Base-by-base conservation (phyloP, 2,329 filamentous ascomycete species). In the Pyrenochaeta sp. region DNA sequence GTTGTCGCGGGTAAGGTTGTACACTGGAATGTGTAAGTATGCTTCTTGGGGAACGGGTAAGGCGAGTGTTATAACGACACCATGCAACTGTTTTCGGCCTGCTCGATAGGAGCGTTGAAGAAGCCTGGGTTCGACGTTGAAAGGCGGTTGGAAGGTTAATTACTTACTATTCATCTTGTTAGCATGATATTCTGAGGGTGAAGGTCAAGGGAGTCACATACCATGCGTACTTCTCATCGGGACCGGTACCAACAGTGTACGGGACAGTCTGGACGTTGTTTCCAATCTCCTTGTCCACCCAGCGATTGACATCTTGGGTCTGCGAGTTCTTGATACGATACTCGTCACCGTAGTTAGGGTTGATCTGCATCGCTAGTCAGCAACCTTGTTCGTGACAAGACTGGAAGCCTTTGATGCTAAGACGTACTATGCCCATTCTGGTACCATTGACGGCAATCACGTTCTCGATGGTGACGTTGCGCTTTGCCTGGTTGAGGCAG, bases 191-290 rank as follows among this genome's bases (percentile, higher is more conserved):
- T n/a, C n/a, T n/a, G n/a, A n/a, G n/a, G n/a, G n/a, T n/a, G n/a
- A n/a, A n/a, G n/a, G n/a, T n/a, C n/a, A n/a, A n/a, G n/a, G n/a
- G n/a, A n/a, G n/a, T n/a, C n/a, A n/a, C n/a, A n/a, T n/a, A n/a
- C n/a, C n/a, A n/a, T 18, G 58, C 58, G 28, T 61, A 61, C 30
- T 61, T 61, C 50, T 61, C 58, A 40, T 61, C 58, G 1, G 58
- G 56, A 1, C 58, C 58, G 6, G 56, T 61, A 3, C 58, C 58
- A 18, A 61, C 48, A 7, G 56, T 60, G 32, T 61, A 61, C 1
- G 56, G 58, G 2, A 61, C 58, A 1, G 58, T 61, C 34, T 61
- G 58, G 15, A 61, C 58, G 28, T 61, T 61, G 41, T 61, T 61
- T 1, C 56, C 56, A 31, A 61, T 61, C 39, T 60, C 56, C 47